Percentiles rank a stretch among this genome's conserved stretches.
These are phyloP conservation scores for Pythium apleroticum DNA, from an alignment of 352 stramenopile genomes.

Conservation along the genomic window DNA sequence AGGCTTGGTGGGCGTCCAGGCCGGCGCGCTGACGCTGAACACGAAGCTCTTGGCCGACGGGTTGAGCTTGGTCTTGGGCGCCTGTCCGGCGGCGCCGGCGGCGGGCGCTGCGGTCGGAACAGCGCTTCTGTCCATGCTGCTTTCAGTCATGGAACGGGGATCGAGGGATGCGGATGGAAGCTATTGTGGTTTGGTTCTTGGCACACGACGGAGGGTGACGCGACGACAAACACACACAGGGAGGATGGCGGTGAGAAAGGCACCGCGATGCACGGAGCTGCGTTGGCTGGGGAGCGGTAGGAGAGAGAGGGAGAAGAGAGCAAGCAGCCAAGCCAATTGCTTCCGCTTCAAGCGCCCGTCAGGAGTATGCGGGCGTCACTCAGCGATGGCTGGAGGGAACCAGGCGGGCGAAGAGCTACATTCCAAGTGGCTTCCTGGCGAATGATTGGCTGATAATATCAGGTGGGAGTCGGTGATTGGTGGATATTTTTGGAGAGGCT, in stretches of 20 bases:
- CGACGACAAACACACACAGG: conserved; percentile 3
- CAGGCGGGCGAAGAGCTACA: neutral
- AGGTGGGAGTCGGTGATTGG: conserved; percentile 4
- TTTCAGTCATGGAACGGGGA: conserved; percentile 23
- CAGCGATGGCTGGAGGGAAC: conserved; percentile 21
- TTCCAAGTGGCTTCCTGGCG: neutral
- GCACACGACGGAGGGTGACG: neutral
- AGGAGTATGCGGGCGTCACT: conserved; percentile 6
- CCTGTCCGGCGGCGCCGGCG: neutral
- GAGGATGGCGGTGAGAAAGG: neutral
- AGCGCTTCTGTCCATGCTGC: conserved; percentile 19
- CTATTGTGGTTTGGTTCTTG: neutral
- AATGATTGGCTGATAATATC: neutral
- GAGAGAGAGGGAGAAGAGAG: conserved; percentile 7
- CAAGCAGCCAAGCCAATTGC: conserved; percentile 29
- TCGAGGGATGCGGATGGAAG: no score
- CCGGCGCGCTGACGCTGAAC: conserved; percentile 51
- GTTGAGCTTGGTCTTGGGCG: conserved; percentile 47
- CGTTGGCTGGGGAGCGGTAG: neutral
- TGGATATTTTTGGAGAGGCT: neutral
- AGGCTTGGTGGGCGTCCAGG: conserved; percentile 40
- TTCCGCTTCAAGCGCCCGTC: conserved; percentile 28
- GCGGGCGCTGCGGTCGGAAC: conserved; percentile 8
- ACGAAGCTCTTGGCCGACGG: conserved; percentile 66
- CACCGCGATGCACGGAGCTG: neutral